Evolutionary conservation across 2,329 filamentous ascomycete genomes (phyloP).

Genomic region (Phyllosticta ampelicida): DNA sequence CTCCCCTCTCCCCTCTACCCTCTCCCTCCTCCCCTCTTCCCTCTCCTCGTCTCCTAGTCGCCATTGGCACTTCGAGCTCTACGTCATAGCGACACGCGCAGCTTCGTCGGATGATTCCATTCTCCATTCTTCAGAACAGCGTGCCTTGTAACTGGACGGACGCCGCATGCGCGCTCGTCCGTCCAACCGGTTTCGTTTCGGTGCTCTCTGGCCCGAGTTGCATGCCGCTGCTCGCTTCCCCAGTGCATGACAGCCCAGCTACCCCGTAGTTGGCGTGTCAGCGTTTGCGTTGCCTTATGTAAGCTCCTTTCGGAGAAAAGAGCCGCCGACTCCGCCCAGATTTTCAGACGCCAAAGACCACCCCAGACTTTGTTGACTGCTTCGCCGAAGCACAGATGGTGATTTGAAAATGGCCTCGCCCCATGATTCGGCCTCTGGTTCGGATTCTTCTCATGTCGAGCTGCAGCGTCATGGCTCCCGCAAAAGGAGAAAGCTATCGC

Average conservation of each 20-base stretch:
- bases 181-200: too few species aligned
- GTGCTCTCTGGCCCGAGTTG: not conserved
- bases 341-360: not conserved
- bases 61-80: not conserved
- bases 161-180: not conserved
- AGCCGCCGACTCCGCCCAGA: not conserved
- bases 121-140: not conserved
- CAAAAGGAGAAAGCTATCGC: slow-evolving; percentile 27
- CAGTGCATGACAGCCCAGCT: not conserved
- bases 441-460: slow-evolving; percentile 4
- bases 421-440: slow-evolving; percentile 5
- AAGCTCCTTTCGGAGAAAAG: not conserved
- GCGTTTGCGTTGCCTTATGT: not conserved
- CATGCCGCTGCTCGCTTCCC: not conserved
- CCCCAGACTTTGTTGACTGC: not conserved
- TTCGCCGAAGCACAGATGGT: too few species aligned
- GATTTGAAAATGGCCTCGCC: not conserved
- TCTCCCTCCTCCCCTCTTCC: too few species aligned
- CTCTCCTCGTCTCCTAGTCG: too few species aligned
- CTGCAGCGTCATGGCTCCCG: slow-evolving; percentile 20
- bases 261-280: too few species aligned
- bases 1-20: too few species aligned
- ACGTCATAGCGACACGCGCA: not conserved
- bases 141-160: not conserved
- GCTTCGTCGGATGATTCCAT: not conserved